Evolutionary conservation across 2,329 filamentous ascomycete genomes (phyloP), one percentile per base, ranked within the genome.

Genomic region (Cladosporium sp.): DNA sequence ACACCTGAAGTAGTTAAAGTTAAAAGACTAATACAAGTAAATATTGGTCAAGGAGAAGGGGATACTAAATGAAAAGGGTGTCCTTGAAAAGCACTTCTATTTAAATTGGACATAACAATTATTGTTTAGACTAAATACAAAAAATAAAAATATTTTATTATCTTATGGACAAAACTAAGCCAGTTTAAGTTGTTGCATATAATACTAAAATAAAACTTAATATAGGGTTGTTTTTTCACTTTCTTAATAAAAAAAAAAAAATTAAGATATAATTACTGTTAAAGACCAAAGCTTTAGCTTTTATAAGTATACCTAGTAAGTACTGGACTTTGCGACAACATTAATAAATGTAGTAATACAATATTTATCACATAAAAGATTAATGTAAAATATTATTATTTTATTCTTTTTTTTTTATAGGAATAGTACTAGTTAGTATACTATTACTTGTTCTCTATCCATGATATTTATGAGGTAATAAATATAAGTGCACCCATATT

Each of bases 371-470:
- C 51, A 56, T 58, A 59, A 70, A 63, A 58, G 66, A 60, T 57
- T 69, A 57, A 53, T 67, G 65, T 64, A 66, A 70, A 64, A 56
- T 70, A 69, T 42, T 59, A 70, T 65, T 49, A 63, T 66, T 57
- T 69, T 70, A 56, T 70, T 70, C 54, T 67, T 70, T 55, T 67
- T 70, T 62, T 18, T 18, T 18, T 3, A 18, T 18, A 18, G 16
- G 16, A 18, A 18, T 18, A 18, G 16, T 18, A 18, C 16, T 18
- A 18, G 16, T 18, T 18, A 18, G 16, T 18, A 18, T 18, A 18
- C 16, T 18, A 18, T 18, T 18, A 2, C 16, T 18, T 18, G 16
- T 18, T 18, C 16, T 18, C 16, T 18, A 18, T 18, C 16, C 16
- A 18, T 18, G 2, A 18, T 18, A 18, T 18, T 18, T 18, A 18